Evolutionary conservation across 371 early-diverging fungal genomes (phyloP), one percentile per base, ranked within the genome.

Genomic region (Polyrhizophydium stewartii): DNA sequence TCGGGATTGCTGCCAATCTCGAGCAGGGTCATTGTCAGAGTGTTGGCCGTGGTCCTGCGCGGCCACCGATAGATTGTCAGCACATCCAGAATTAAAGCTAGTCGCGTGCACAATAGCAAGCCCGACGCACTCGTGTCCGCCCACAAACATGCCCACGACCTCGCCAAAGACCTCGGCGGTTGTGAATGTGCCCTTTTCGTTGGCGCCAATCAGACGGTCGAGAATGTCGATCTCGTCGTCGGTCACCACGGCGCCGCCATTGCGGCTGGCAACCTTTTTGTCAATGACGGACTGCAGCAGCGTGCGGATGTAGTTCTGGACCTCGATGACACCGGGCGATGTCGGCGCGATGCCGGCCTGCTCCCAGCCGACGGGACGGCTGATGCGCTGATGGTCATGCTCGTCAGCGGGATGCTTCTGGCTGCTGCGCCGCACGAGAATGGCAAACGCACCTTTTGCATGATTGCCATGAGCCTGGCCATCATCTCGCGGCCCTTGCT

Each of bases 101-200:
- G 35, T 16, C 13, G 13, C 53, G 25, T 35, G 30, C 13, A 45
- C n/a, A 35, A 35, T 13, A 35, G 35, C 35, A 3, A 57, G 13
- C 22, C 27, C 46, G 16, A 19, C 17, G 32, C 22, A 38, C 59
- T 77, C 77, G 55, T 68, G 66, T 12, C 77, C 77, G 25, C 75
- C 77, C 5, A 77, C 51, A 35, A 70, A 66, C 49, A 77, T 68
- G 9, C 57, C 73, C 43, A 66, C 43, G 21, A 72, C 56, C 56
- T 70, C 70, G 40, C 68, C 72, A 7, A 43, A 50, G 32, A 77
- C 41, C 45, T 74, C 73, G 16, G 63, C 64, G 30, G 66, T 62
- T 13, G 59, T 61, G 38, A 69, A 57, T 1, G 30, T 57, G 35
- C 13, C 35, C 35, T 3, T 13, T 22, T 68, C 57, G 55, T 52